Conservation (phyloP, 495 filamentous ascomycete genomes). For the Elasticomyces elasticus region DNA sequence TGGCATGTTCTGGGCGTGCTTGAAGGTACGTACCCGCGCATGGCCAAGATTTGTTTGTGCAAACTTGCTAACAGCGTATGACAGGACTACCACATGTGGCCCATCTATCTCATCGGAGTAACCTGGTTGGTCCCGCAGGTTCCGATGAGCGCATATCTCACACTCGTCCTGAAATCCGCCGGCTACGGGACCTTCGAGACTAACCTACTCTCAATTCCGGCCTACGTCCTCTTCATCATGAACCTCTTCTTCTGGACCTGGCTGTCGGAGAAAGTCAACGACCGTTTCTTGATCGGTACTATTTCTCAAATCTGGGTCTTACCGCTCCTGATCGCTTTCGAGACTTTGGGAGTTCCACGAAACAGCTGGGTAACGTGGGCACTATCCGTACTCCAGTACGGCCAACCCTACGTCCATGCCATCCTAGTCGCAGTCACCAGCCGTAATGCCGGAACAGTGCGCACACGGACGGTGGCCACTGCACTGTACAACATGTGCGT, state of each 20-base stretch:
- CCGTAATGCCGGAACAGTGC: constrained; percentile 38
- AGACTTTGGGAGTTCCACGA: constrained; percentile 30
- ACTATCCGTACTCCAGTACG: constrained; percentile 14
- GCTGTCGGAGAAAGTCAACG: constrained; percentile 48
- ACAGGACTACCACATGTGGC: constrained; percentile 34
- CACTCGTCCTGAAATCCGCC: constrained; percentile 33
- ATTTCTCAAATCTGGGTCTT: constrained; percentile 49
- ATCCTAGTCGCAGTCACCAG: constrained; percentile 38
- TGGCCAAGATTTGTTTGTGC: too few species aligned
- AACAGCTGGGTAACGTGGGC: constrained; percentile 7
- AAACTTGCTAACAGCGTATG: too few species aligned
- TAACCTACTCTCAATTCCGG: constrained; percentile 23
- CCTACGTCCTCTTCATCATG: constrained; percentile 30
- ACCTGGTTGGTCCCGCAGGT: constrained; percentile 31
- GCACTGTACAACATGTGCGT: constrained; percentile 41
- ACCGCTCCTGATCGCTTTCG: constrained; percentile 44
- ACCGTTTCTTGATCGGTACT: constrained; percentile 42
- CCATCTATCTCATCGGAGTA: constrained; percentile 30
- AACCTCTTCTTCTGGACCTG: constrained; percentile 48
- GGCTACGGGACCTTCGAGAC: constrained; percentile 39
- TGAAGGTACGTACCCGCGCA: too few species aligned
- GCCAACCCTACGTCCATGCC: constrained; percentile 40
- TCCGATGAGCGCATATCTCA: constrained; percentile 38
- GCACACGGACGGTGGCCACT: constrained; percentile 35
- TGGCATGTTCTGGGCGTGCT: constrained; percentile 39